Percentiles rank a stretch among this genome's conserved stretches.
phyloP scores from a whole-genome alignment of 2,329 filamentous ascomycete genomes.

The Nemania sp. region DNA sequence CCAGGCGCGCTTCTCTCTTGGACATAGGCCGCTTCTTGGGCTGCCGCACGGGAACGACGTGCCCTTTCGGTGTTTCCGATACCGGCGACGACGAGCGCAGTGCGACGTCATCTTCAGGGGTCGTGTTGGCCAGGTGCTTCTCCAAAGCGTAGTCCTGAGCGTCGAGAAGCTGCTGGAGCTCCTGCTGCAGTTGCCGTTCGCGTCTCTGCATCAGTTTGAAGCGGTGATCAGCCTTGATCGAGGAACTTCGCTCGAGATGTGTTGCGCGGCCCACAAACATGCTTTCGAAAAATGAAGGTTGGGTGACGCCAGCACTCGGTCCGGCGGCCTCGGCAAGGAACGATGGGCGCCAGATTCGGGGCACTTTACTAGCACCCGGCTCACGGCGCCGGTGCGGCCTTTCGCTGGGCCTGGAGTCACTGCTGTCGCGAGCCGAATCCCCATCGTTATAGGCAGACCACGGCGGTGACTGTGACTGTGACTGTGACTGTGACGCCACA shows the following conservation, averaged over 20 bases:
- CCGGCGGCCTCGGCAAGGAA: slow-evolving; percentile 25
- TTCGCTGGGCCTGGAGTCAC: slow-evolving; percentile 17
- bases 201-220: slow-evolving; percentile 44
- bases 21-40: slow-evolving; percentile 57
- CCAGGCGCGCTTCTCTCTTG: slow-evolving; percentile 65
- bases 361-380: slow-evolving; percentile 13
- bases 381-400: slow-evolving; percentile 5
- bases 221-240: slow-evolving; percentile 34
- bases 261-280: slow-evolving; percentile 32
- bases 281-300: slow-evolving; percentile 34
- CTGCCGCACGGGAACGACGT: slow-evolving; percentile 63
- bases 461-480: slow-evolving; percentile 14
- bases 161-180: slow-evolving; percentile 61
- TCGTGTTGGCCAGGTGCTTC: slow-evolving; percentile 39
- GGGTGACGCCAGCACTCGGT: slow-evolving; percentile 9
- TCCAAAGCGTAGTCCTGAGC: slow-evolving; percentile 59
- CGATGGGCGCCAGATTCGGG: slow-evolving; percentile 31
- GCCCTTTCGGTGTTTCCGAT: slow-evolving; percentile 19
- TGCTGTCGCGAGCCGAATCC: slow-evolving; percentile 11
- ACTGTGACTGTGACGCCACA: slow-evolving; percentile 30
- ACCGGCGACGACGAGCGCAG: slow-evolving; percentile 23
- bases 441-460: slow-evolving; percentile 17
- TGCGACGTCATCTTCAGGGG: slow-evolving; percentile 14
- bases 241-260: slow-evolving; percentile 24
- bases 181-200: slow-evolving; percentile 57